Conservation (phyloP, 2,329 filamentous ascomycete genomes). For the Aspergillus fijiensis region DNA sequence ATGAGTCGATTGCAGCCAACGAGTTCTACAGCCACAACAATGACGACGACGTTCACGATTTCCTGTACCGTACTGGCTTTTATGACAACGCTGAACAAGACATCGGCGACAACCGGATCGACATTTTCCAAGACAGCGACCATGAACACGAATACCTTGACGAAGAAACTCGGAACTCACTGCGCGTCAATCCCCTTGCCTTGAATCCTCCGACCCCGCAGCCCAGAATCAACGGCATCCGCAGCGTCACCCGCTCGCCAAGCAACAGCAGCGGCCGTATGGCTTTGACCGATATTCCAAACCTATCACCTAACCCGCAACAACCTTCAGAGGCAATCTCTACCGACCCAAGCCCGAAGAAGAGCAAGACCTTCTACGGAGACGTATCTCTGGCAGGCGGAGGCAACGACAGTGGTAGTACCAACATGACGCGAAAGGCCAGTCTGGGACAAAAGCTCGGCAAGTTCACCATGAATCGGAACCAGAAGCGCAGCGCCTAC, state of each 20-base stretch:
- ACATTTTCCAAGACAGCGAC: slow-evolving; percentile 35
- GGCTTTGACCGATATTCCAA: slow-evolving; percentile 36
- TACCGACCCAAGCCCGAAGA: slow-evolving; percentile 28
- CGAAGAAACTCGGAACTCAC: slow-evolving; percentile 18
- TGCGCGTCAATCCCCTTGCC: slow-evolving; percentile 43
- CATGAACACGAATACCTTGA: slow-evolving; percentile 33
- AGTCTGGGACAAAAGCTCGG: slow-evolving; percentile 28
- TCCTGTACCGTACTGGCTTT: slow-evolving; percentile 18
- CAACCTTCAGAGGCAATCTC: slow-evolving; percentile 22
- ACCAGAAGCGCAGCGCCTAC: slow-evolving; percentile 36
- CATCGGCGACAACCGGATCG: slow-evolving; percentile 37
- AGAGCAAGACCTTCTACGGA: slow-evolving; percentile 42
- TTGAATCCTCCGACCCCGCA: slow-evolving; percentile 49
- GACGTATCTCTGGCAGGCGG: slow-evolving; percentile 28
- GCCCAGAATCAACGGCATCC: slow-evolving; percentile 26
- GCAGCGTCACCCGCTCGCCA: slow-evolving; percentile 18
- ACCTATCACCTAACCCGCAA: slow-evolving; percentile 31
- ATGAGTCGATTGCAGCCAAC: slow-evolving; percentile 36
- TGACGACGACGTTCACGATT: slow-evolving; percentile 29
- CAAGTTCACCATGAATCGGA: slow-evolving; percentile 34
- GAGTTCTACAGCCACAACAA: slow-evolving; percentile 36
- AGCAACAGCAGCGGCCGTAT: slow-evolving; percentile 25
- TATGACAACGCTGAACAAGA: slow-evolving; percentile 33
- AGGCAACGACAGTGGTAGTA: slow-evolving; percentile 21
- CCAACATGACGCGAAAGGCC: slow-evolving; percentile 22